Evolutionary conservation across 495 filamentous ascomycete species (phyloP).

Genomic region (Lepidopterella palustris): DNA sequence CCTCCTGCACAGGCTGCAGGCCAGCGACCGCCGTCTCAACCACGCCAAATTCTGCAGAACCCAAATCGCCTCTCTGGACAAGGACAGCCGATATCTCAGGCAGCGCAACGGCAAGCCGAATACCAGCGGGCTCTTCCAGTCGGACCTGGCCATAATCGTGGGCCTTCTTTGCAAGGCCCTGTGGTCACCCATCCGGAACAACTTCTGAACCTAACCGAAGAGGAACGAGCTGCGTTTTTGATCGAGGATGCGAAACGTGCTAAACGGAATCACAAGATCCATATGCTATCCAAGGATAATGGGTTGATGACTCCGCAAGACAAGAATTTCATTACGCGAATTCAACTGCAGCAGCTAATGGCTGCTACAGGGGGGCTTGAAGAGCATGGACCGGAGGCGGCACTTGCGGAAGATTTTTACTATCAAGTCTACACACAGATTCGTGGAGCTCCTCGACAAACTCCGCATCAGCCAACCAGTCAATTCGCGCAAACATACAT

Average conservation of each 20-base stretch:
- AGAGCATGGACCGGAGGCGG: conserved; percentile 70
- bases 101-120: conserved; percentile 29
- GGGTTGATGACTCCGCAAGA: conserved; percentile 98
- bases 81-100: conserved; percentile 29
- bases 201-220: conserved; percentile 67
- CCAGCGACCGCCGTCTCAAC: conserved; percentile 39
- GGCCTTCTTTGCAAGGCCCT: conserved; percentile 39
- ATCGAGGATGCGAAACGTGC: conserved; percentile 90
- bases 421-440: conserved; percentile 96
- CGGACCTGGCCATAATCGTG: conserved; percentile 30
- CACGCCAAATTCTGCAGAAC: conserved; percentile 46
- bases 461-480: conserved; percentile 82
- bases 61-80: conserved; percentile 41
- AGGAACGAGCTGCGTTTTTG: conserved; percentile 68
- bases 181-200: conserved; percentile 66
- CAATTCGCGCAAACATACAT: conserved; percentile 98
- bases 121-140: conserved; percentile 14
- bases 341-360: conserved; percentile 93
- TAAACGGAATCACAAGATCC: conserved; percentile 98
- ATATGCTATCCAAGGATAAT: conserved; percentile 85
- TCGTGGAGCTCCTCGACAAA: conserved; percentile 75
- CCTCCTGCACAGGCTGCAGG: conserved; percentile 34
- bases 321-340: conserved; percentile 98
- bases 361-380: conserved; percentile 80
- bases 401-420: conserved; percentile 90